A percentile compares a stretch with the other conserved stretches of the same genome.
These are phyloP conservation scores for Diaporthe vaccinii DNA, from an alignment of 2,329 filamentous ascomycete species.

Conservation along the genomic window DNA sequence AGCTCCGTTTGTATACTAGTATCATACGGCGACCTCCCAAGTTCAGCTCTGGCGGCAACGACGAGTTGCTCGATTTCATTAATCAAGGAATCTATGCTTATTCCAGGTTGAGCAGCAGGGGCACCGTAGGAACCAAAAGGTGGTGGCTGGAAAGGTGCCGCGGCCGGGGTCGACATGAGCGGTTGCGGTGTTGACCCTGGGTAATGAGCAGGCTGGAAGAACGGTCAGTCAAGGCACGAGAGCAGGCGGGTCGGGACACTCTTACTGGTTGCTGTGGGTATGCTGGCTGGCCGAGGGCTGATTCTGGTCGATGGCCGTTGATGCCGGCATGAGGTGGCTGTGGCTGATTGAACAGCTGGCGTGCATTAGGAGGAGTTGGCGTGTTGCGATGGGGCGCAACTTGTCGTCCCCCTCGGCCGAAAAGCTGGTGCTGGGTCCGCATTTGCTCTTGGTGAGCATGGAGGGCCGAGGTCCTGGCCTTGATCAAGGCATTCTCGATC, in stretches of 20 bases:
- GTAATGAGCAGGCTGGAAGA: conserved; percentile 44
- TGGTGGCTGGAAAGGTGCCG: conserved; percentile 58
- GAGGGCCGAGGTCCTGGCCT: conserved; percentile 75
- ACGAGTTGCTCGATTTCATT: conserved; percentile 87
- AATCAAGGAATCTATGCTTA: conserved; percentile 81
- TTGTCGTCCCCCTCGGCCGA: conserved; percentile 62
- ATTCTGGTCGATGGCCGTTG: conserved; percentile 47
- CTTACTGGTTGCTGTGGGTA: conserved; percentile 44
- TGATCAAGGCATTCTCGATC: conserved; percentile 95
- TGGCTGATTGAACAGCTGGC: conserved; percentile 52
- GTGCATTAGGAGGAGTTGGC: conserved; percentile 76
- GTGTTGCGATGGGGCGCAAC: conserved; percentile 75
- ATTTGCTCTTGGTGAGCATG: conserved; percentile 70
- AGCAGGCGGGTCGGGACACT: not conserved
- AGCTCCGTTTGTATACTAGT: conserved; percentile 81
- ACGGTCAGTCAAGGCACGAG: conserved; percentile 38
- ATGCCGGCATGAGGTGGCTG: conserved; percentile 52
- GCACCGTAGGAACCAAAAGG: conserved; percentile 55
- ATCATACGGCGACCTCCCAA: conserved; percentile 83
- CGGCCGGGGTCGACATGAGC: conserved; percentile 52
- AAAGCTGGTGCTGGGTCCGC: conserved; percentile 68
- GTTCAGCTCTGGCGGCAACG: conserved; percentile 77
- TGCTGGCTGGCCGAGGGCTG: conserved; percentile 43
- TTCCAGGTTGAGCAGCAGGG: conserved; percentile 56
- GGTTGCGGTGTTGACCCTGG: conserved; percentile 50